Evolutionary conservation across 1,284 basidiomycete genomes (phyloP).

Genomic region (Naganishia cerealis): DNA sequence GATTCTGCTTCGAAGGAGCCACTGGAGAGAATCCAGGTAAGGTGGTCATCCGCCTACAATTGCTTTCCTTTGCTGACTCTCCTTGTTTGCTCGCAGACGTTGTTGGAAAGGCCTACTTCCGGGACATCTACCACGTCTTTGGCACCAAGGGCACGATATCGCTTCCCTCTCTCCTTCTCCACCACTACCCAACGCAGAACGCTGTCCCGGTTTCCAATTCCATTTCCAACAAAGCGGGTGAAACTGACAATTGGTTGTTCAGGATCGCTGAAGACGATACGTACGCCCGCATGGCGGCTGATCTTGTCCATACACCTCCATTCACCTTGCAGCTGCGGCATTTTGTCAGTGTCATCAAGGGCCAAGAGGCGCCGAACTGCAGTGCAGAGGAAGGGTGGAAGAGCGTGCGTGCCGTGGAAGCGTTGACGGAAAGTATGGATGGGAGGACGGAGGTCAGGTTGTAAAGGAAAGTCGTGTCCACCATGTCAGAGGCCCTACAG

Average conservation of each 20-base stretch:
- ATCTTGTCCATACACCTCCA: slow-evolving; percentile 31
- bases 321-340: slow-evolving; percentile 38
- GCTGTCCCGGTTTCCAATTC: slow-evolving; percentile 28
- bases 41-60: not conserved
- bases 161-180: slow-evolving; percentile 35
- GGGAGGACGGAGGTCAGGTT: slow-evolving; percentile 19
- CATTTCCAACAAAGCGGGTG: slow-evolving; percentile 25
- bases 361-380: slow-evolving; percentile 29
- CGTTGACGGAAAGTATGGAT: slow-evolving; percentile 25
- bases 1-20: slow-evolving; percentile 36
- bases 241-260: slow-evolving; percentile 29
- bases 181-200: slow-evolving; percentile 9
- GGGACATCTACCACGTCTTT: slow-evolving; percentile 37
- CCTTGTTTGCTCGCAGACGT: not conserved
- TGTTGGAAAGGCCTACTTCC: slow-evolving; percentile 13
- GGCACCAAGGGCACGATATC: slow-evolving; percentile 35
- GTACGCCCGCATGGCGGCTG: slow-evolving; percentile 16
- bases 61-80: not conserved
- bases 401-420: slow-evolving; percentile 26
- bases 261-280: not conserved
- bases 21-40: slow-evolving; percentile 41
- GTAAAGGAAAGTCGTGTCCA: not conserved
- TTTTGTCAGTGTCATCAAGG: slow-evolving; percentile 35
- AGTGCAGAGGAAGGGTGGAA: slow-evolving; percentile 27
- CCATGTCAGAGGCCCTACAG: too few relatives aligned